Evolutionary conservation across 2,329 filamentous ascomycete species (phyloP).

Genomic region (Diaporthe citriasiana): DNA sequence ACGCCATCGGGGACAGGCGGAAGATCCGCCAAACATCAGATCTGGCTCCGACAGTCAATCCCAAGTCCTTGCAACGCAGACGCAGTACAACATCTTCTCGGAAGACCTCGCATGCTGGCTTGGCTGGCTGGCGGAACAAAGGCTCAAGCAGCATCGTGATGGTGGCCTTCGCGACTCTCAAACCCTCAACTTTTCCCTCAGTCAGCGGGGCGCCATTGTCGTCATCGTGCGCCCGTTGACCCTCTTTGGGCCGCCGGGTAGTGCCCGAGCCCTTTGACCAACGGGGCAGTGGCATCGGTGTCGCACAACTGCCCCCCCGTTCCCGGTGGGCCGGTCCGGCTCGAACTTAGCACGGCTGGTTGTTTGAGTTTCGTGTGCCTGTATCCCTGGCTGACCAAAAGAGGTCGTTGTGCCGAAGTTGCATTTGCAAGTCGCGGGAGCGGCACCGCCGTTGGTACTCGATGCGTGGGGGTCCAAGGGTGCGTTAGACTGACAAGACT

Average conservation of each 20-base stretch:
- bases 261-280: conserved; percentile 19
- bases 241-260: conserved; percentile 18
- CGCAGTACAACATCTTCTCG: background rate
- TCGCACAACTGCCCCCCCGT: conserved; percentile 5
- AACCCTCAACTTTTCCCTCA: background rate
- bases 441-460: conserved; percentile 2
- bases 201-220: conserved; percentile 34
- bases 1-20: background rate
- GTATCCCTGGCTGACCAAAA: background rate
- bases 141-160: conserved; percentile 6
- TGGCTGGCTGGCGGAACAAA: background rate
- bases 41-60: background rate
- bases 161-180: conserved; percentile 7
- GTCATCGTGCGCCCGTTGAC: conserved; percentile 36
- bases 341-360: background rate
- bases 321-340: conserved; percentile 31
- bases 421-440: conserved; percentile 13
- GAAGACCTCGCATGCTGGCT: background rate
- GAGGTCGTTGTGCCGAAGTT: background rate
- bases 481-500: conserved; percentile 6
- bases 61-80: background rate
- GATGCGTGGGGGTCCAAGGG: conserved; percentile 19
- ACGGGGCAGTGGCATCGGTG: conserved; percentile 25
- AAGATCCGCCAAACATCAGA: background rate
- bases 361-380: conserved; percentile 11